Evolutionary conservation across 768 basidiomycete species (phyloP), one percentile per base, ranked within the genome.

Genomic region (Boletus insuetus): DNA sequence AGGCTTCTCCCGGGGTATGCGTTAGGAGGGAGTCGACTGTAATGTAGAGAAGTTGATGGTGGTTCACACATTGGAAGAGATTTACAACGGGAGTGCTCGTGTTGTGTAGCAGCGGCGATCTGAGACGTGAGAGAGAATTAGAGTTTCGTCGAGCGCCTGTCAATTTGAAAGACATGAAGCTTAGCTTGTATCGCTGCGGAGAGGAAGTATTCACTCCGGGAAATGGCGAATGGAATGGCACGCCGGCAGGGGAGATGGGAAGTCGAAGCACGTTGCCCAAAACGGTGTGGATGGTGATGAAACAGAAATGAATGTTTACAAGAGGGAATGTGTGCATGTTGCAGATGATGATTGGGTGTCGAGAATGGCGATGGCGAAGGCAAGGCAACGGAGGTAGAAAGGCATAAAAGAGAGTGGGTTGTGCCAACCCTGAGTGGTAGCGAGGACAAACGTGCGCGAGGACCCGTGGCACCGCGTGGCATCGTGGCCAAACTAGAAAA

Each of bases 391-490:
- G 26, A 54, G 20, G 39, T 31, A 32, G 47, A 51, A 42, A 49
- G 41, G 49, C 24, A 24, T 24, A 40, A 50, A 44, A 51, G 60
- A 49, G 29, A 45, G 49, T 39, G 39, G 17, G 38, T 32, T 24
- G 52, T 40, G 49, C 24, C 19, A 42, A 31, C 34, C 35, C 45
- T 45, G 54, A 65, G 58, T 62, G 58, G 59, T 48, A 55, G 62
- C 39, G 56, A 48, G 59, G 58, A 65, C 69, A 65, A 73, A 71
- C 69, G 69, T 71, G 69, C 71, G 71, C 67, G 16, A 51, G 58
- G 71, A 71, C 69, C 71, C 69, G 43, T 67, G 71, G 47, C 71
- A 71, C 71, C 69, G 67, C 58, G 20, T 53, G 51, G 53, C 55
- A 56, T 61, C 56, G 60, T 56, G 66, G 49, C 20, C 4, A 16